phyloP scores from a whole-genome alignment of 2,329 filamentous ascomycete species.

The Fusarium virguliforme region DNA sequence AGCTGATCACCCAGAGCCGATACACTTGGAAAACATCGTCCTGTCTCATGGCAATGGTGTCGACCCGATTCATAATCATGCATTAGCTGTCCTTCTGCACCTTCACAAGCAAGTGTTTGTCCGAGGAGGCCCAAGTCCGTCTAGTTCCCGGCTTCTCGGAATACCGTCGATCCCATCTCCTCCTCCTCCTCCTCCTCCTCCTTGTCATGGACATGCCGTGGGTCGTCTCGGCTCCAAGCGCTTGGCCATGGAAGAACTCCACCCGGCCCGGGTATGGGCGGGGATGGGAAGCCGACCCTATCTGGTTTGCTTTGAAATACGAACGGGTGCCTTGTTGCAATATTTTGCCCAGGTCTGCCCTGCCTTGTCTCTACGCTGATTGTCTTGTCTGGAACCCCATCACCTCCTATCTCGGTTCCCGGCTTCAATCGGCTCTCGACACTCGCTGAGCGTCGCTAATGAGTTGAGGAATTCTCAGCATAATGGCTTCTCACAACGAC shows the following conservation, averaged over 20 bases:
- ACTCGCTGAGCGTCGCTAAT: neutral
- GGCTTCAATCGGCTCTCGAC: neutral
- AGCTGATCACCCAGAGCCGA: too few relatives aligned
- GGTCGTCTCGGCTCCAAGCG: slow-evolving; percentile 8
- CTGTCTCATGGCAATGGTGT: neutral
- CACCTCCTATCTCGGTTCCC: neutral
- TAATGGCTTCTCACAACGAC: slow-evolving; percentile 20
- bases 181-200: neutral
- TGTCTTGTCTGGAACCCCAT: neutral
- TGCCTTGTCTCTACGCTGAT: neutral
- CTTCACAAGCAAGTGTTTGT: too few relatives aligned
- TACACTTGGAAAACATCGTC: neutral
- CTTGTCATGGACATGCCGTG: slow-evolving; percentile 8
- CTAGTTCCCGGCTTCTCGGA: slow-evolving; percentile 7
- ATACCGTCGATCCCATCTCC: neutral
- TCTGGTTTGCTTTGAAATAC: slow-evolving; percentile 1
- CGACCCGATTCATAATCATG: neutral
- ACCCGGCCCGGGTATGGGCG: neutral
- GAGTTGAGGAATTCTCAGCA: neutral
- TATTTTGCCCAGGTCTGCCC: neutral
- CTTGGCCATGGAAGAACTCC: slow-evolving; percentile 2
- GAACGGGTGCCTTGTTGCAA: neutral
- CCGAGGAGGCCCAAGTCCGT: neutral
- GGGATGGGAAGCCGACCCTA: neutral
- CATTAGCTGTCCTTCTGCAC: neutral